Evolutionary conservation across 1,284 basidiomycete species (phyloP).

Genomic region (Neotropicomus parvogracilis): DNA sequence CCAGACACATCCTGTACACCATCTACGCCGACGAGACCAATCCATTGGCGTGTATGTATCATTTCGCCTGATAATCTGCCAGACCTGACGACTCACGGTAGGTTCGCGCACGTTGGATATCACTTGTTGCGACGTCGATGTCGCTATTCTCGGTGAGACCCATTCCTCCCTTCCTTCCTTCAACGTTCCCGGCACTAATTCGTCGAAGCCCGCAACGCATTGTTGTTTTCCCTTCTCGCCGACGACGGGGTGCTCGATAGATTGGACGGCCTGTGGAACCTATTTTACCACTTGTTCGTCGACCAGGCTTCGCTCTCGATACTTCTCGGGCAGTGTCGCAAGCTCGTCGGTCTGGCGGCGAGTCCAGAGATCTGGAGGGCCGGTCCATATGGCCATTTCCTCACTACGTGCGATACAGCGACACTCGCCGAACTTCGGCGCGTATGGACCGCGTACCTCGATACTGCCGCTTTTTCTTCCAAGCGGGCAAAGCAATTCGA

Average conservation of each 20-base stretch:
- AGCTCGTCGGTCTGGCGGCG: constrained; percentile 38
- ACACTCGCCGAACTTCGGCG: constrained; percentile 42
- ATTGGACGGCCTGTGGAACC: constrained; percentile 44
- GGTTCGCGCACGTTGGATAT: constrained; percentile 45
- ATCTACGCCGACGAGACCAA: constrained; percentile 20
- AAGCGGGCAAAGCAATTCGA: constrained; percentile 20
- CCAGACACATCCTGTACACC: constrained; percentile 52
- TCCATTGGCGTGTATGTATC: constrained; percentile 5
- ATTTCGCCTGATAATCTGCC: not conserved
- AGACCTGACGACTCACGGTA: constrained; percentile 13
- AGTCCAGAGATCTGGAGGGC: constrained; percentile 41
- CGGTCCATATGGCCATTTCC: constrained; percentile 39
- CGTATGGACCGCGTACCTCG: constrained; percentile 41
- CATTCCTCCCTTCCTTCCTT: constrained; percentile 1
- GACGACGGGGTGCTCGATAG: constrained; percentile 23
- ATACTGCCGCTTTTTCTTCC: constrained; percentile 9
- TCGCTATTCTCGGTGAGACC: constrained; percentile 48
- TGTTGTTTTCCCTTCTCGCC: constrained; percentile 38
- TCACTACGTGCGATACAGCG: constrained; percentile 36
- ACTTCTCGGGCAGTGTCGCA: constrained; percentile 43
- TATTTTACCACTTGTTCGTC: constrained; percentile 54
- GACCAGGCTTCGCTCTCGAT: constrained; percentile 38
- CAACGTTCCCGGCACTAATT: not conserved
- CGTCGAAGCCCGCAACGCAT: constrained; percentile 39
- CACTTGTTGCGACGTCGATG: constrained; percentile 59